A percentile compares a stretch with the other conserved stretches of the same genome.
phyloP scores from a whole-genome alignment of 2,329 filamentous ascomycete species.

The Neonectria faginata region DNA sequence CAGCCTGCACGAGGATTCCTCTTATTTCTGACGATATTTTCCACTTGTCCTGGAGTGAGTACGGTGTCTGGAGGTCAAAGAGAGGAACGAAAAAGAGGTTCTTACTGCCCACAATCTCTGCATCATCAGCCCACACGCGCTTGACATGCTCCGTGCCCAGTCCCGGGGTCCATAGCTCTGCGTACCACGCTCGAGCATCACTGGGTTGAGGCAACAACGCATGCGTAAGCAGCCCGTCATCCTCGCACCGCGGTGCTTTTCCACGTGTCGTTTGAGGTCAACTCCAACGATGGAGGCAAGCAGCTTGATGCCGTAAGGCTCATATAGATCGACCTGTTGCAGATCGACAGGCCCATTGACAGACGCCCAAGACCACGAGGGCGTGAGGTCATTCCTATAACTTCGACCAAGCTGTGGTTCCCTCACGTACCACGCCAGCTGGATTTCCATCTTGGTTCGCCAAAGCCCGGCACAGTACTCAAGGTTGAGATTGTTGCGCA shows the following conservation, averaged over 20 bases:
- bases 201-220: slow-evolving; percentile 20
- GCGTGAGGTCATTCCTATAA: slow-evolving; percentile 25
- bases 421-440: slow-evolving; percentile 21
- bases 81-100: slow-evolving; percentile 25
- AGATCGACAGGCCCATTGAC: slow-evolving; percentile 19
- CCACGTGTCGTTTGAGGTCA: not conserved
- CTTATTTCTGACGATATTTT: slow-evolving; percentile 20
- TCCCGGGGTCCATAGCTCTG: not conserved
- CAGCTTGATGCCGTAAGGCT: slow-evolving; percentile 16
- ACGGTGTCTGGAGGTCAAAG: slow-evolving; percentile 16
- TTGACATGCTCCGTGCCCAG: slow-evolving; percentile 16
- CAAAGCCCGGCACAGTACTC: slow-evolving; percentile 31
- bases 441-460: slow-evolving; percentile 25
- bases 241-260: slow-evolving; percentile 11
- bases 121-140: slow-evolving; percentile 1
- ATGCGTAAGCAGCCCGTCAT: slow-evolving; percentile 3
- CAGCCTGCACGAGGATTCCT: slow-evolving; percentile 16
- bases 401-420: not conserved
- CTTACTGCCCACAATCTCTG: slow-evolving; percentile 8
- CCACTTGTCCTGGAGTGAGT: slow-evolving; percentile 18
- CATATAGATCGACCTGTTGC: slow-evolving; percentile 12
- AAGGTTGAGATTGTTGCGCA: slow-evolving; percentile 12
- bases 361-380: slow-evolving; percentile 29
- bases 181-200: slow-evolving; percentile 1
- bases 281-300: slow-evolving; percentile 20